These are phyloP conservation scores for Chrysoporthe deuterocubensis DNA, from an alignment of 2,329 filamentous ascomycete genomes.

Conservation along the genomic window DNA sequence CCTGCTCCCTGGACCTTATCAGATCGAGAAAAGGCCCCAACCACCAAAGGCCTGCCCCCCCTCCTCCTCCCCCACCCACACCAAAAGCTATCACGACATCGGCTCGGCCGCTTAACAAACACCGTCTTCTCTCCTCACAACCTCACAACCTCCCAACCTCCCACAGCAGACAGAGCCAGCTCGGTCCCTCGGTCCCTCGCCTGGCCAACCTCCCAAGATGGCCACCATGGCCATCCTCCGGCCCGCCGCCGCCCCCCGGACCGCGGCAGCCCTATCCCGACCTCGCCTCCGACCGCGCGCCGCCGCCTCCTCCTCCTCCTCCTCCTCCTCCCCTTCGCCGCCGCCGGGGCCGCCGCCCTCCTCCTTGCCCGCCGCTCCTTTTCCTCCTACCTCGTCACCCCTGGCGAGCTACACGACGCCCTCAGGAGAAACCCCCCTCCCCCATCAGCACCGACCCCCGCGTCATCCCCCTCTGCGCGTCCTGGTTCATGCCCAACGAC, in stretches of 20 bases:
- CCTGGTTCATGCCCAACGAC: conserved; percentile 97
- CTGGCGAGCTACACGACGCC: conserved; percentile 78
- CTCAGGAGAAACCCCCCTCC: conserved; percentile 81
- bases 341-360: conserved; percentile 22
- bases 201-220: conserved; percentile 40
- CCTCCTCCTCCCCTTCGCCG: conserved; percentile 27
- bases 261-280: conserved; percentile 10
- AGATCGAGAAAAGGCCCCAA: no score
- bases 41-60: no score
- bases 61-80: no score
- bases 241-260: conserved; percentile 43
- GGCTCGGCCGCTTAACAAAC: neutral
- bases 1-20: neutral
- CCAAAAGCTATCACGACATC: conserved; percentile 21
- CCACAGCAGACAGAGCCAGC: no score
- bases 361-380: conserved; percentile 46
- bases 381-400: conserved; percentile 85
- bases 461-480: conserved; percentile 86
- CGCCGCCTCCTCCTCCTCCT: neutral
- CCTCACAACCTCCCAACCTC: neutral
- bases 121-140: neutral
- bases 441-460: conserved; percentile 81
- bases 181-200: no score
- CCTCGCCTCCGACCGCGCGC: conserved; percentile 36
- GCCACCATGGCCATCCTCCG: conserved; percentile 48